Evolutionary conservation across 2,329 filamentous ascomycete genomes (phyloP).

Genomic region (Pseudohalonectria lignicola): DNA sequence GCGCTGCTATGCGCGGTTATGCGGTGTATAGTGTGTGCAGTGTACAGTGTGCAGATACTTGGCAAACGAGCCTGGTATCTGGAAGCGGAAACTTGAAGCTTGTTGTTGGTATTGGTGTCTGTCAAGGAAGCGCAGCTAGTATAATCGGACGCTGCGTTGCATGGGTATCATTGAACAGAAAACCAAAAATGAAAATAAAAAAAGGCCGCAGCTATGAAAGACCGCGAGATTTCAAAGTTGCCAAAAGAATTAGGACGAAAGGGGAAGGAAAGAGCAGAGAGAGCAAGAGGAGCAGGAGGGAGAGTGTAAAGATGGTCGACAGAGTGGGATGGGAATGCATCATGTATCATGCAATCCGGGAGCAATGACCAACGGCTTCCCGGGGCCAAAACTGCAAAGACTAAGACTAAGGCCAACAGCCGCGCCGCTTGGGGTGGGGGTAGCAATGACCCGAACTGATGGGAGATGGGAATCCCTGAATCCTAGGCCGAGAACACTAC

Average conservation of each 20-base stretch:
- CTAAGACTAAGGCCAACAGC: not conserved
- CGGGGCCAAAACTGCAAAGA: not conserved
- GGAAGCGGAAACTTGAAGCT: too few relatives aligned
- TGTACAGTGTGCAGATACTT: too few relatives aligned
- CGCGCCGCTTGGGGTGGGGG: not conserved
- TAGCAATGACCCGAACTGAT: too few relatives aligned
- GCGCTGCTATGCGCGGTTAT: not conserved
- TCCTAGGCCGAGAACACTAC: not conserved
- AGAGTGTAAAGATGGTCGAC: not conserved
- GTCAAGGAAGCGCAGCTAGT: not conserved
- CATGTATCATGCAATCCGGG: slow-evolving; percentile 3
- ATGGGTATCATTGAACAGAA: slow-evolving; percentile 1
- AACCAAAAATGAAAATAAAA: not conserved
- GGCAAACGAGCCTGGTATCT: not conserved
- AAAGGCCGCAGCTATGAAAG: not conserved
- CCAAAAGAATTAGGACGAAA: not conserved
- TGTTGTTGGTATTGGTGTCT: not conserved
- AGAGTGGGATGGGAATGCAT: slow-evolving; percentile 1
- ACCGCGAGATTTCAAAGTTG: not conserved
- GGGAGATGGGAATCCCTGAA: not conserved
- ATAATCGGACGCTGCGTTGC: not conserved
- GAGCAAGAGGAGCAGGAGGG: not conserved
- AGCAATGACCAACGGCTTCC: not conserved
- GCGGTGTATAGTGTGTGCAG: not conserved
- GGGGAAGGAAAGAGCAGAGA: not conserved